Evolutionary conservation across 371 early-diverging fungal genomes (phyloP).

Genomic region (Mucor saturninus): DNA sequence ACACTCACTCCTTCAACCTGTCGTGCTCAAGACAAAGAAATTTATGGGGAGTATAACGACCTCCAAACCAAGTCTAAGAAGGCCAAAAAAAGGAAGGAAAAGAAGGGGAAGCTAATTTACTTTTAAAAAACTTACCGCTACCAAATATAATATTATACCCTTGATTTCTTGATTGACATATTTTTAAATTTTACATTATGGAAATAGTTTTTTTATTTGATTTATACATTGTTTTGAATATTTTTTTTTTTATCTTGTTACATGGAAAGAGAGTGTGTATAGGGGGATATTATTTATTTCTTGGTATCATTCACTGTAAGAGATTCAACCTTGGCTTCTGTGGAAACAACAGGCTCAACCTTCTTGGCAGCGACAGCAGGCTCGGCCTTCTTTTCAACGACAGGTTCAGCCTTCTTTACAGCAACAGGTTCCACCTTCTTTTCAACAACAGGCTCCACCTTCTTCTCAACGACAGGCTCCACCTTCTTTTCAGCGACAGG

Average conservation of each 20-base stretch:
- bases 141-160: neutral
- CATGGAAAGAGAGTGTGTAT: neutral
- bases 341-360: neutral
- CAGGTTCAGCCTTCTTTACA: constrained; percentile 21
- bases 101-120: neutral
- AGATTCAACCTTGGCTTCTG: constrained; percentile 6
- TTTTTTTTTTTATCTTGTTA: constrained; percentile 2
- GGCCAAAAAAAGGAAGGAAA: constrained; percentile 3
- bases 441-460: constrained; percentile 2
- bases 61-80: neutral
- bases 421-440: constrained; percentile 24
- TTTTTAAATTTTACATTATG: neutral
- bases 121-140: neutral
- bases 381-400: constrained; percentile 5
- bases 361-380: constrained; percentile 9
- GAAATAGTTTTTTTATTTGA: neutral
- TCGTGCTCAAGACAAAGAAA: constrained; percentile 10
- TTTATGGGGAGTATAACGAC: constrained; percentile 7
- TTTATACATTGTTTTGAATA: constrained; percentile 5
- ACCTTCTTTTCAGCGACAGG: constrained; percentile 10
- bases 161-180: neutral
- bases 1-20: constrained; percentile 4
- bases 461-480: constrained; percentile 7
- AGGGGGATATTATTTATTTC: constrained; percentile 7
- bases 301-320: constrained; percentile 21